These are phyloP conservation scores for Candida bentonensis DNA, from an alignment of 805 yeast species.

Conservation along the genomic window DNA sequence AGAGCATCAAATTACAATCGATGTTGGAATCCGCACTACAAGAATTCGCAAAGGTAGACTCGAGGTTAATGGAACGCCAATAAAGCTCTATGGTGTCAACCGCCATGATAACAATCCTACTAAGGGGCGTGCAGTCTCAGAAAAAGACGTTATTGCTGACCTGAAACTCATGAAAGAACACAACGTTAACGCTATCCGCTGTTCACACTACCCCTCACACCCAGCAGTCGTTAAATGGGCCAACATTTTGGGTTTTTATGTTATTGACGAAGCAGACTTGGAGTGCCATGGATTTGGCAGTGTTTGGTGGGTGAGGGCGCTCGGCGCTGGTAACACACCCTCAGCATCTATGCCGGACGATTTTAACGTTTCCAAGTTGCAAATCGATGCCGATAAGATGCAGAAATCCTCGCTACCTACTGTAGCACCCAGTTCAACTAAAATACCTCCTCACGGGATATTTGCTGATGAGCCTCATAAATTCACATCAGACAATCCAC, in stretches of 20 bases:
- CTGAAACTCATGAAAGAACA: constrained; percentile 22
- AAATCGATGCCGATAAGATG: neutral
- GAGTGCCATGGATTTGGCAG: constrained; percentile 24
- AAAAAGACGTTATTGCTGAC: constrained; percentile 22
- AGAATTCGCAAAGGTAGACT: constrained; percentile 18
- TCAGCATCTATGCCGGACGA: constrained; percentile 7
- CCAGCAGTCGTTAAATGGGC: constrained; percentile 22
- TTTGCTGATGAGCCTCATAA: constrained; percentile 8
- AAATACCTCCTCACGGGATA: neutral
- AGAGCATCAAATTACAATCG: constrained; percentile 12
- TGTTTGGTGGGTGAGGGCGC: constrained; percentile 5
- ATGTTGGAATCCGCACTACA: constrained; percentile 20
- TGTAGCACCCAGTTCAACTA: too few species aligned
- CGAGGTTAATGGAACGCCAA: constrained; percentile 19
- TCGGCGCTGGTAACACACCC: neutral
- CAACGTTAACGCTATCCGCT: constrained; percentile 25
- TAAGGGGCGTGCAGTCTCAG: constrained; percentile 24
- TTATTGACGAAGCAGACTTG: constrained; percentile 25
- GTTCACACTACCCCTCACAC: constrained; percentile 26
- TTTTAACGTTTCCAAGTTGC: neutral
- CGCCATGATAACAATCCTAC: constrained; percentile 25
- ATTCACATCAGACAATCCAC: constrained; percentile 21
- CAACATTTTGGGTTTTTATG: constrained; percentile 23
- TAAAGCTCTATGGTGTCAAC: constrained; percentile 23
- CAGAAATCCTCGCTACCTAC: neutral